These are phyloP conservation scores for Fonsecaea pugnacius DNA, from an alignment of 2,329 filamentous ascomycete species.

Conservation along the genomic window DNA sequence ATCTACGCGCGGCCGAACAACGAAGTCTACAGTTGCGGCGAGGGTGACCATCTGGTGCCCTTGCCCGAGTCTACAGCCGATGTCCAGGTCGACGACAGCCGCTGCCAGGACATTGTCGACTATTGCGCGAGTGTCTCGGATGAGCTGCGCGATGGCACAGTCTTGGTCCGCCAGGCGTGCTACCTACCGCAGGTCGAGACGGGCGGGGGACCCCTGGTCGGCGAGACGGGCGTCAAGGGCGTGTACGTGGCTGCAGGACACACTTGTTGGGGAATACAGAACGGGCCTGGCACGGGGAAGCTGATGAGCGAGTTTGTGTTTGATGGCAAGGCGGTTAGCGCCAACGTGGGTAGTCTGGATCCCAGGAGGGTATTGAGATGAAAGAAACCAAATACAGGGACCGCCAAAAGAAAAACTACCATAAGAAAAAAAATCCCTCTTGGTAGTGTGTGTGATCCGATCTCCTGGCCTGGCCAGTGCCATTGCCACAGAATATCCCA, in stretches of 20 bases:
- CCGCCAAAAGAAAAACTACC: neutral
- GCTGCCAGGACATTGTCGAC: conserved; percentile 83
- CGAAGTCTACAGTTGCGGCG: conserved; percentile 92
- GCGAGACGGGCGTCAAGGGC: conserved; percentile 72
- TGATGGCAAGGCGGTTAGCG: conserved; percentile 71
- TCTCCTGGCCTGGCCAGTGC: too few species aligned
- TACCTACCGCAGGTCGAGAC: conserved; percentile 78
- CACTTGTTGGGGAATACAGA: conserved; percentile 98
- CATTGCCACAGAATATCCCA: neutral
- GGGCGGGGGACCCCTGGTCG: conserved; percentile 71
- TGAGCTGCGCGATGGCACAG: conserved; percentile 67
- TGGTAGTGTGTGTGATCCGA: too few species aligned
- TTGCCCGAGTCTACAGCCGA: conserved; percentile 76
- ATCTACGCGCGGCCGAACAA: conserved; percentile 89
- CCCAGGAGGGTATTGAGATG: conserved; percentile 61
- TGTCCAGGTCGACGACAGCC: conserved; percentile 73
- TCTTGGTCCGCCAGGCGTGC: conserved; percentile 83
- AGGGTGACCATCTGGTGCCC: conserved; percentile 75
- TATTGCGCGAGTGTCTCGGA: conserved; percentile 66
- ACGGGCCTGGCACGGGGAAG: conserved; percentile 84
- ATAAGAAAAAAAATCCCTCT: neutral
- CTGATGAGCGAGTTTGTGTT: conserved; percentile 79
- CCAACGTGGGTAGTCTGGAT: conserved; percentile 68
- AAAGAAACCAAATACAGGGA: neutral
- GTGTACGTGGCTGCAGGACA: conserved; percentile 85